Evolutionary conservation across 2,329 filamentous ascomycete species (phyloP), one percentile per base, ranked within the genome.

Genomic region (Daldinia sp.): DNA sequence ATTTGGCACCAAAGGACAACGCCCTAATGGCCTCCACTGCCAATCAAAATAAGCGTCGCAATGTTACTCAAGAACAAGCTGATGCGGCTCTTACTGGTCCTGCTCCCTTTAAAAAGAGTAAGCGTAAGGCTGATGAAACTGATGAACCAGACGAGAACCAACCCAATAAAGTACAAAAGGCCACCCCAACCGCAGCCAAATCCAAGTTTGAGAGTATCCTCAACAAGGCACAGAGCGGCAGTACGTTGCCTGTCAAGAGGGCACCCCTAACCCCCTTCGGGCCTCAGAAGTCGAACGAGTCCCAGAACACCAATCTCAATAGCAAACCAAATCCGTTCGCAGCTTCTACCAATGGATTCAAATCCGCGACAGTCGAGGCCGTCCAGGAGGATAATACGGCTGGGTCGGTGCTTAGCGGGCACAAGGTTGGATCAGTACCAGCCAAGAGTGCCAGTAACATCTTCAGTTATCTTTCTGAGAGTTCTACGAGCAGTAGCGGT

Each of bases 401-500:
- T 15, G 71, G 72, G 7, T 78, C 77, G 3, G 71, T 78, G 13
- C 66, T 78, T 18, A 68, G 70, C 0, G 59, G 50, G 6, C 74
- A 76, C 35, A 74, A 77, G 63, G 48, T 73, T 56, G 74, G 68
- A 9, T 72, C 73, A n/a, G 64, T 65, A 7, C 74, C 75, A 30
- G 50, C 77, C 0, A 61, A 76, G 26, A 76, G 72, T 15, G 74
- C 77, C 46, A 73, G 78, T 51, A 89, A 90, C 74, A 88, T 89
- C 56, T 90, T 90, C 74, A 84, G 84, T 26, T 86, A 89, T 71
- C 81, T 90, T 6, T 89, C 87, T 1, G 86, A 88, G 35, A 87
- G 86, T 71, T 86, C 85, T 13, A 80, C 83, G 44, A 86, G 86
- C 76, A 87, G 84, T 57, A 88, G 87, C 69, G 84, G 84, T 0